Conservation (phyloP, 2,329 filamentous ascomycete genomes). For the Apiospora hydei region DNA sequence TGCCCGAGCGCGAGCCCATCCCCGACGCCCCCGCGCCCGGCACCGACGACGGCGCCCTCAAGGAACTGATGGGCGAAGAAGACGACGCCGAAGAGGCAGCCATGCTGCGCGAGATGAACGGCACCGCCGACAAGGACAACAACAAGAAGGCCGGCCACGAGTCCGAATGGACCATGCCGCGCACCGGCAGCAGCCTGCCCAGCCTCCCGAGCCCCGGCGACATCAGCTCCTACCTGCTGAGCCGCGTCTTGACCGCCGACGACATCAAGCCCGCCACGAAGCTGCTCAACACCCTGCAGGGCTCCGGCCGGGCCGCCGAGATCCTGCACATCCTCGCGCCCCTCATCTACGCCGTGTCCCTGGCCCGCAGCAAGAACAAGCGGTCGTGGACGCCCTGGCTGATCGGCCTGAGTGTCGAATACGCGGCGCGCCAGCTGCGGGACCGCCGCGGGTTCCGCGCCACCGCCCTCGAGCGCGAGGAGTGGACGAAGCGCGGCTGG, state of each 20-base stretch:
- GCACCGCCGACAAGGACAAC: slow-evolving; percentile 44
- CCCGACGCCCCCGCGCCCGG: slow-evolving; percentile 63
- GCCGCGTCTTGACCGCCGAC: slow-evolving; percentile 91
- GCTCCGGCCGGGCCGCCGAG: slow-evolving; percentile 79
- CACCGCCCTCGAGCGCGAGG: slow-evolving; percentile 87
- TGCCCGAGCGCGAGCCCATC: slow-evolving; percentile 86
- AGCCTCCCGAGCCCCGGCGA: slow-evolving; percentile 81
- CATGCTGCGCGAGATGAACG: slow-evolving; percentile 46
- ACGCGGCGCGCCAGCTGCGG: slow-evolving; percentile 83
- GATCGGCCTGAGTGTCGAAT: slow-evolving; percentile 83
- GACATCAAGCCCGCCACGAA: slow-evolving; percentile 93
- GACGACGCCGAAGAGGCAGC: slow-evolving; percentile 44
- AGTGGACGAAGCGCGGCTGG: slow-evolving; percentile 88
- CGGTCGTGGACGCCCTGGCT: slow-evolving; percentile 93
- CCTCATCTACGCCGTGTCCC: slow-evolving; percentile 82
- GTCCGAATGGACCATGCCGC: slow-evolving; percentile 88
- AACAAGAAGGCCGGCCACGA: slow-evolving; percentile 56
- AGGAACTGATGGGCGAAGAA: slow-evolving; percentile 46
- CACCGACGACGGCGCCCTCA: slow-evolving; percentile 53
- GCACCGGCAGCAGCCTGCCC: slow-evolving; percentile 86
- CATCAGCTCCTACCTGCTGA: slow-evolving; percentile 85
- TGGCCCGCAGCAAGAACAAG: slow-evolving; percentile 76
- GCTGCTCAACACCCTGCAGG: slow-evolving; percentile 83
- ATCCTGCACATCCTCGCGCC: slow-evolving; percentile 91
- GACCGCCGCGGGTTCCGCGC: slow-evolving; percentile 79